Evolutionary conservation across 2,329 filamentous ascomycete species (phyloP).

Genomic region (Hirsutella minnesotensis): DNA sequence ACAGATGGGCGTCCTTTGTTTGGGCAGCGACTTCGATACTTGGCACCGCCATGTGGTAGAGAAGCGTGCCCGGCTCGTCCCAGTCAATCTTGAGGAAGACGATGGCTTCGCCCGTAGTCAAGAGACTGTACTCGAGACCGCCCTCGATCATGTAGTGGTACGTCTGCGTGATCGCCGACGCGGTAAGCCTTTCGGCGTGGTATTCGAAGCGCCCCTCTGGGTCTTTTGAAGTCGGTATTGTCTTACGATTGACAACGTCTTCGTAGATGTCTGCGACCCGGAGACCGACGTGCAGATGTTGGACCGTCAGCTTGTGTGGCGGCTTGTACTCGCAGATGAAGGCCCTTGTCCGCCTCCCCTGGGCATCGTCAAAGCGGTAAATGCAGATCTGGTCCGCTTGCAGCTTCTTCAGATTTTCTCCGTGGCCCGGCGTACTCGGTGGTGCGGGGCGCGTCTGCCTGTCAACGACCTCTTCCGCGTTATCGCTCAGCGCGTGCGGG

Average conservation of each 20-base stretch:
- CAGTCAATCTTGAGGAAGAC: constrained; percentile 28
- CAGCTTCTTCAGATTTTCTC: too few species aligned
- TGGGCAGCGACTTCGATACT: constrained; percentile 6
- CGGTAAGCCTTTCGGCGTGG: constrained; percentile 22
- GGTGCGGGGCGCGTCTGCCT: too few species aligned
- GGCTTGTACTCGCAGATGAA: constrained; percentile 33
- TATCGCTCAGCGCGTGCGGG: too few species aligned
- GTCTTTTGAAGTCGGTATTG: constrained; percentile 12
- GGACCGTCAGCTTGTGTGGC: constrained; percentile 31
- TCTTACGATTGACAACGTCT: constrained; percentile 19
- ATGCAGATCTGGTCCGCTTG: too few species aligned
- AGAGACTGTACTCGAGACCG: constrained; percentile 29
- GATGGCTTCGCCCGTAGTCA: constrained; percentile 29
- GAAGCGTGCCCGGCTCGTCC: constrained; percentile 13
- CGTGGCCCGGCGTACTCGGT: too few species aligned
- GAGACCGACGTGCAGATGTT: constrained; percentile 28
- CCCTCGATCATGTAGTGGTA: constrained; percentile 38
- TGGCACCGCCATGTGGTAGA: constrained; percentile 20
- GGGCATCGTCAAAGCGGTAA: too few species aligned
- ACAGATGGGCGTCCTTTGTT: too few species aligned
- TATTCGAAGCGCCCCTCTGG: constrained; percentile 21
- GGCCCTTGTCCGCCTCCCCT: constrained; percentile 11
- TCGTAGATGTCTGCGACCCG: constrained; percentile 26
- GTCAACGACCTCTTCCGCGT: too few species aligned
- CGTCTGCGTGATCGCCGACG: constrained; percentile 32